Conservation (phyloP, 1,284 basidiomycete genomes). For the Pascua sp. region DNA sequence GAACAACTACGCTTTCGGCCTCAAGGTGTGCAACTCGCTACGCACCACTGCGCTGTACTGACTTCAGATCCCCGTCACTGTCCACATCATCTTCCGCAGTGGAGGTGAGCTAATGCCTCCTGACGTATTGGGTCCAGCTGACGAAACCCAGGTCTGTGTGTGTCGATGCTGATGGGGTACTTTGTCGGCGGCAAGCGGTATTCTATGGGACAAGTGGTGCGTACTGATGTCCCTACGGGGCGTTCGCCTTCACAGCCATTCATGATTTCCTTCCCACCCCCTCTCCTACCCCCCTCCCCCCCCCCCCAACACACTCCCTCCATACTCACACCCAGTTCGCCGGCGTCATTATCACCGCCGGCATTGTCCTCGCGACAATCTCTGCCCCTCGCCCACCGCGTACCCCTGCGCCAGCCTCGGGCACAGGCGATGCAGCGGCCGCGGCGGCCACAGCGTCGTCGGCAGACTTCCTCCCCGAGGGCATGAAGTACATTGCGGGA, state of each 20-base stretch:
- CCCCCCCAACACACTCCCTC: too few relatives aligned
- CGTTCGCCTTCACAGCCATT: too few relatives aligned
- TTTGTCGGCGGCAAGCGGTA: slow-evolving; percentile 59
- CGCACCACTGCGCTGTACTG: not conserved
- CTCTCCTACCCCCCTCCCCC: too few relatives aligned
- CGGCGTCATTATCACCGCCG: slow-evolving; percentile 72
- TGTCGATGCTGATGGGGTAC: slow-evolving; percentile 49
- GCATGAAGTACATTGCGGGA: slow-evolving; percentile 61
- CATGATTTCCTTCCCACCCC: too few relatives aligned
- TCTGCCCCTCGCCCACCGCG: slow-evolving; percentile 55
- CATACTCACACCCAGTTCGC: slow-evolving; percentile 50
- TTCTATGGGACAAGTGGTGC: slow-evolving; percentile 59
- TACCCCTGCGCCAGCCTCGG: not conserved
- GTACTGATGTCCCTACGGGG: slow-evolving; percentile 2
- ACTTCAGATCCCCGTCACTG: slow-evolving; percentile 74
- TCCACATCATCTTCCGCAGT: slow-evolving; percentile 92
- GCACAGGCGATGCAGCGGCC: not conserved
- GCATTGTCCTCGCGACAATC: slow-evolving; percentile 78
- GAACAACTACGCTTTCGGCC: slow-evolving; percentile 88
- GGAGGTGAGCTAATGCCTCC: slow-evolving; percentile 70
- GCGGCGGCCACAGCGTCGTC: not conserved
- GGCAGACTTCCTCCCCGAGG: slow-evolving; percentile 35
- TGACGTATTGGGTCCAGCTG: not conserved
- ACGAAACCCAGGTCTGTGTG: slow-evolving; percentile 40
- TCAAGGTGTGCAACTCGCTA: slow-evolving; percentile 31